phyloP scores from a whole-genome alignment of 2,329 filamentous ascomycete genomes.

The Chaetomium sp. region DNA sequence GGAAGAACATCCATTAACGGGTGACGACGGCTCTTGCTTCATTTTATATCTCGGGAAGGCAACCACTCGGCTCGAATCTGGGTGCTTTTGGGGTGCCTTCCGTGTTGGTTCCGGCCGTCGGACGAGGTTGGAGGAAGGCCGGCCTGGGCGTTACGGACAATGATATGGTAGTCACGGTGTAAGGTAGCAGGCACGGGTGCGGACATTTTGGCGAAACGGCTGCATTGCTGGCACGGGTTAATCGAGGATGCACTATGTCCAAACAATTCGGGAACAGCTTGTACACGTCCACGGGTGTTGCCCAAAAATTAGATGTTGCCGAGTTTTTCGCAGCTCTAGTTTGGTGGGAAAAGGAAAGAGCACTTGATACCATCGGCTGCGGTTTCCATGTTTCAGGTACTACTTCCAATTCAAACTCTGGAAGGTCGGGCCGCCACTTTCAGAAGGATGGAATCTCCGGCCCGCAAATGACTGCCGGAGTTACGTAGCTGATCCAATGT shows the following conservation, averaged over 20 bases:
- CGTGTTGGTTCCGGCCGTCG: slow-evolving; percentile 27
- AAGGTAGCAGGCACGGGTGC: not conserved
- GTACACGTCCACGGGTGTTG: not conserved
- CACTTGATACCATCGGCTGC: not conserved
- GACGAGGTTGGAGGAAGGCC: slow-evolving; percentile 38
- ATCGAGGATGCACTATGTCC: not conserved
- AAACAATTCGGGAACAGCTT: not conserved
- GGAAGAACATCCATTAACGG: not conserved
- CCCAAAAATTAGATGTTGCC: not conserved
- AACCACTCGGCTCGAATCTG: not conserved
- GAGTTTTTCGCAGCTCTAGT: not conserved
- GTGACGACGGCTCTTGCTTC: not conserved
- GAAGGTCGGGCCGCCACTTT: not conserved
- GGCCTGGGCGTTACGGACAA: slow-evolving; percentile 33
- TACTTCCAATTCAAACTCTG: not conserved
- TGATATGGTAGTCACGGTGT: slow-evolving; percentile 10
- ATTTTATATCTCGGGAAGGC: slow-evolving; percentile 2
- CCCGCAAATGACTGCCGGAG: not conserved
- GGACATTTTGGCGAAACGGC: not conserved
- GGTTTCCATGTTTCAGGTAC: not conserved
- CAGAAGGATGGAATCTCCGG: not conserved
- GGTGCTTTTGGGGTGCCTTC: not conserved
- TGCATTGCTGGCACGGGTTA: not conserved
- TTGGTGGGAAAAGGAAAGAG: not conserved
- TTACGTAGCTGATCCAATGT: no score